Conservation (phyloP, 2,329 filamentous ascomycete genomes). For the Fusarium torulosum region DNA sequence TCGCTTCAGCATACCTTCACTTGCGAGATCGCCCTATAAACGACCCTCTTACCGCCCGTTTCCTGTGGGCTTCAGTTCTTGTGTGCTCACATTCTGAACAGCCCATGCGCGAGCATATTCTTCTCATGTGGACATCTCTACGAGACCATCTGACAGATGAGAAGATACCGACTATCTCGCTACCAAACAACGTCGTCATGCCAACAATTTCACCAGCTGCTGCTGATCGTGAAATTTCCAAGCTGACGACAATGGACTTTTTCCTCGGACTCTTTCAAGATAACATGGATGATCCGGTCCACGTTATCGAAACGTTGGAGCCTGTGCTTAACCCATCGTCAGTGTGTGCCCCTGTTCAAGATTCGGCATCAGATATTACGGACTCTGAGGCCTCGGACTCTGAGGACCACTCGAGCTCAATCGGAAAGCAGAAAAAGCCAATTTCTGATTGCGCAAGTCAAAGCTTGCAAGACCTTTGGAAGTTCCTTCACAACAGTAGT, state of each 20-base stretch:
- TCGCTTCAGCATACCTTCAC: slow-evolving; percentile 62
- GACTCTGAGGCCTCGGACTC: slow-evolving; percentile 18
- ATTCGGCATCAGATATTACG: slow-evolving; percentile 1
- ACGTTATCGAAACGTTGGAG: slow-evolving; percentile 91
- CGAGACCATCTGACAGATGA: slow-evolving; percentile 63
- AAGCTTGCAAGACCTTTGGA: slow-evolving; percentile 81
- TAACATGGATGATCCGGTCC: slow-evolving; percentile 81
- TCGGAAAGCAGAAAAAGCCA: slow-evolving; percentile 47
- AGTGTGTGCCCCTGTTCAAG: slow-evolving; percentile 56
- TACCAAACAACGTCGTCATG: slow-evolving; percentile 91
- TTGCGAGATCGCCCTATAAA: slow-evolving; percentile 51
- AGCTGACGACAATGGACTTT: slow-evolving; percentile 95
- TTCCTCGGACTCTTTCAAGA: slow-evolving; percentile 91
- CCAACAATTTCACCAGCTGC: slow-evolving; percentile 85
- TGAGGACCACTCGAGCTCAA: slow-evolving; percentile 34
- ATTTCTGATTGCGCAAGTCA: slow-evolving; percentile 67
- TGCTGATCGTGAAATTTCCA: slow-evolving; percentile 90
- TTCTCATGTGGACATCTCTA: slow-evolving; percentile 70
- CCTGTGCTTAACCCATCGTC: slow-evolving; percentile 84
- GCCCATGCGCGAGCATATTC: slow-evolving; percentile 67
- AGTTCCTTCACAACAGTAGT: slow-evolving; percentile 84
- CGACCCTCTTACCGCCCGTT: slow-evolving; percentile 62
- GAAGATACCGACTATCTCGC: slow-evolving; percentile 61
- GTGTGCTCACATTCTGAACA: slow-evolving; percentile 65
- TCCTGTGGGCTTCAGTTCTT: slow-evolving; percentile 69